Conservation (phyloP, 441 rosid species). For the Euphorbia schlechtendalii region DNA sequence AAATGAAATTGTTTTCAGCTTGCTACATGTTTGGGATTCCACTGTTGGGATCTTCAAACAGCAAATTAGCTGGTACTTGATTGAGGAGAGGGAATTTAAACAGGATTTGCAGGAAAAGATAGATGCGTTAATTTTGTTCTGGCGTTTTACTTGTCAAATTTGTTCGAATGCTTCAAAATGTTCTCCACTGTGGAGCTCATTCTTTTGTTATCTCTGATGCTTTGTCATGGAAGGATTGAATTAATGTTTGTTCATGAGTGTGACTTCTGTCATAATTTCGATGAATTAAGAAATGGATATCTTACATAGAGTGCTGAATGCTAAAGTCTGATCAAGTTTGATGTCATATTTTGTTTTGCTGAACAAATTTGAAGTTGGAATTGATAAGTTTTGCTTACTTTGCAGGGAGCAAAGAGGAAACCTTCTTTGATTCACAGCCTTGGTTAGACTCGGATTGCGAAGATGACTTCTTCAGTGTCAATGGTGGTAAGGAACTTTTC, state of each 20-base stretch:
- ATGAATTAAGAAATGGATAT: not conserved
- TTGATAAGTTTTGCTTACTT: constrained; percentile 2
- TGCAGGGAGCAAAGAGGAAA: constrained; percentile 84
- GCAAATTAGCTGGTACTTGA: not conserved
- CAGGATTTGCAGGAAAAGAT: not conserved
- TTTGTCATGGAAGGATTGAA: not conserved
- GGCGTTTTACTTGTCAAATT: not conserved
- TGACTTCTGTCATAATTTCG: not conserved
- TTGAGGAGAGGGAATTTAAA: not conserved
- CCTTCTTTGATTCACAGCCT: constrained; percentile 74
- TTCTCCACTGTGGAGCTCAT: not conserved
- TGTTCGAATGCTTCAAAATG: not conserved
- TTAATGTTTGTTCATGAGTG: not conserved
- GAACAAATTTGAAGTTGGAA: not conserved
- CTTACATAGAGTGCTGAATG: not conserved
- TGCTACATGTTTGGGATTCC: not conserved
- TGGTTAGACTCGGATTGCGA: constrained; percentile 81
- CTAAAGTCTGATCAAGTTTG: too few species aligned
- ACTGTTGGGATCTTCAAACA: constrained; percentile 1
- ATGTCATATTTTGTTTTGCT: too few species aligned
- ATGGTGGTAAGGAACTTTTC: constrained; percentile 56
- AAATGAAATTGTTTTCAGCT: not conserved
- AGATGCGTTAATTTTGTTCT: not conserved
- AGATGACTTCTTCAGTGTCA: constrained; percentile 83
- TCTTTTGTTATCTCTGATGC: constrained; percentile 1